Conservation (phyloP, 2,329 filamentous ascomycete species). For the Colletotrichum sp. region DNA sequence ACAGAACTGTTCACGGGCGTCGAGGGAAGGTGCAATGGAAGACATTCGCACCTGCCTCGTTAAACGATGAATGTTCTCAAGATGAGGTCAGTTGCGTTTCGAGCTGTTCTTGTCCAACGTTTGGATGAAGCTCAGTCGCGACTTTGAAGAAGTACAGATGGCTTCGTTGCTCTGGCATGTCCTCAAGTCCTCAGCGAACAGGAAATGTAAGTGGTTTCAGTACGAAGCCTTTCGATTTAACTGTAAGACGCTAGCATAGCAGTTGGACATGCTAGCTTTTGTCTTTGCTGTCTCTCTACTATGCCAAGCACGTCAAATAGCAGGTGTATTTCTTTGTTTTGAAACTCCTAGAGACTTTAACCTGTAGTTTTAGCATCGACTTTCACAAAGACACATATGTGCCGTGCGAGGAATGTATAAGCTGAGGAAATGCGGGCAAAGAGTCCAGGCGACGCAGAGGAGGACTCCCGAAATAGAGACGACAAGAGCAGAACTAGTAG, state of each 20-base stretch:
- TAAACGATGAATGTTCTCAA: accelerated
- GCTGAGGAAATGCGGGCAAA: too few relatives aligned
- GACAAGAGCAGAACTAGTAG: neutral
- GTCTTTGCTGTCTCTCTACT: neutral
- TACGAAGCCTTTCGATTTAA: neutral
- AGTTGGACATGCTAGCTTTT: neutral
- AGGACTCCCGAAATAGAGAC: neutral
- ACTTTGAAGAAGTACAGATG: accelerated
- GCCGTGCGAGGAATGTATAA: neutral
- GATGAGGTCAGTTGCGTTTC: accelerated
- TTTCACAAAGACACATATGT: neutral
- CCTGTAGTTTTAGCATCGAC: accelerated
- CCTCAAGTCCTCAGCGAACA: accelerated
- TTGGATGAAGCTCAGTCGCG: accelerated
- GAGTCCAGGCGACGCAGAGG: neutral
- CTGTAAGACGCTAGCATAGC: neutral
- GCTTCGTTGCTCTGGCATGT: neutral
- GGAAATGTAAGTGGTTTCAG: neutral
- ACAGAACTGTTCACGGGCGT: neutral
- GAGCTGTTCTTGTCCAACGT: neutral
- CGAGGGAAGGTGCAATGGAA: neutral
- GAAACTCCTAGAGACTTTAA: accelerated
- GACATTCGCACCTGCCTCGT: neutral
- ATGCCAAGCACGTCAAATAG: neutral
- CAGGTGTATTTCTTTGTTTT: accelerated